A percentile compares a stretch with the other conserved stretches of the same genome.
phyloP scores from a whole-genome alignment of 345 rosid genomes.

The Erodium maritimum region DNA sequence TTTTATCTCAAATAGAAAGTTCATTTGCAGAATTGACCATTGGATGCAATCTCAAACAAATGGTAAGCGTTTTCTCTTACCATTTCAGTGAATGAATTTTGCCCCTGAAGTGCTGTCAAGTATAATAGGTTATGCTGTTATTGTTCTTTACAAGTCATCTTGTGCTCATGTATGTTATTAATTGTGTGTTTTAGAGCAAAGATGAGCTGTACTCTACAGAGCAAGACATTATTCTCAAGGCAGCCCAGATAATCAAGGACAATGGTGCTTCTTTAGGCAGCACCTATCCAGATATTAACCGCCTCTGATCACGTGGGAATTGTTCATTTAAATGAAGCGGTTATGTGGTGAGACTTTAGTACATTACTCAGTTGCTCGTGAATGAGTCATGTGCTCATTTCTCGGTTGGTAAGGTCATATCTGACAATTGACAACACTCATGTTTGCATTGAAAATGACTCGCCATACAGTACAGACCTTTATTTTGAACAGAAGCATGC shows the following conservation, averaged over 20 bases:
- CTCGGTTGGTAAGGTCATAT: no score
- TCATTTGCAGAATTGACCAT: constrained; percentile 60
- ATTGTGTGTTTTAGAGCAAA: constrained; percentile 34
- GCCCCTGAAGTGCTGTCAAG: background rate
- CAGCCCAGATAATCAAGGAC: constrained; percentile 51
- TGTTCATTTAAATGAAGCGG: no score
- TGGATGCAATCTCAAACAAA: constrained; percentile 72
- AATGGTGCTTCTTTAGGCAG: constrained; percentile 61
- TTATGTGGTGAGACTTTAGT: no score
- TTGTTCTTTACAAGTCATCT: no score
- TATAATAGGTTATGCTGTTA: background rate
- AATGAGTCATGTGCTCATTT: no score
- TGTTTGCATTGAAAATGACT: no score
- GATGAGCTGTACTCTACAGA: constrained; percentile 52
- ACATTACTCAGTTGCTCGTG: no score
- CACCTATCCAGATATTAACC: constrained; percentile 19
- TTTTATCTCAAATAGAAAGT: constrained; percentile 56
- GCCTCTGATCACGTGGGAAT: no score
- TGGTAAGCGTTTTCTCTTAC: constrained; percentile 30
- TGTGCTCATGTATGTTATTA: background rate
- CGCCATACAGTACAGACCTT: no score
- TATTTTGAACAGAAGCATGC: no score
- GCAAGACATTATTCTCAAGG: constrained; percentile 61
- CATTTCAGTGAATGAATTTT: background rate
- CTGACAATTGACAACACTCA: no score